Evolutionary conservation across 2,329 filamentous ascomycete genomes (phyloP), one percentile per base, ranked within the genome.

Genomic region (Alternaria atra): DNA sequence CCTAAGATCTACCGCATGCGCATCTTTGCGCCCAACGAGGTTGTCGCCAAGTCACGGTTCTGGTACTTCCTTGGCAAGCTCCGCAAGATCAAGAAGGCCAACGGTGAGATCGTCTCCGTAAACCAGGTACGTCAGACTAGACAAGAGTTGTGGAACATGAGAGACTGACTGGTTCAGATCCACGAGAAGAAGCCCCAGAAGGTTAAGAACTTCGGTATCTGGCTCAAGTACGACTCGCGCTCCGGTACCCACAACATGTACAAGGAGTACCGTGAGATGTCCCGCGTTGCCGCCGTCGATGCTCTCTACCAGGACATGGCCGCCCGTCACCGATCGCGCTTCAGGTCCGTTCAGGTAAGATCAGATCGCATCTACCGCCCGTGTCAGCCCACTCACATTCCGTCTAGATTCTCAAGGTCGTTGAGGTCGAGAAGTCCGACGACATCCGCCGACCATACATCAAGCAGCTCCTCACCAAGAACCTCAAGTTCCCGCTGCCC

Each of bases 231-330:
- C 88, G 94, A 99, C 87, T 99, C 96, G 68, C 94, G 95, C 85
- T 98, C 95, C 79, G 95, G 95, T 79, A 99, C 95, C 79, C 95
- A 99, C 93, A 99, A 99, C 91, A 99, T 99, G 95, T 99, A 99
- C 93, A 98, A 98, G 91, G 95, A 99, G 91, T 98, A 97, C 91
- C 92, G 95, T 83, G 95, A 98, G 89, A 92, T 98, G 89, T 94
- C 92, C 82, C 89, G 95, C 84, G 92, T 91, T 80, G 94, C 95
- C 75, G 95, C 95, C 73, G 94, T 98, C 80, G 92, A 98, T 86
- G 86, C 94, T 75, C 90, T 99, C 82, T 99, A 99, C 91, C 92
- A 95, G 85, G 95, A 99, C 87, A 98, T 99, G 95, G 93, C 95
- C 77, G 94, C 96, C 84, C 93, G 95, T 83, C 95, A 99, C 90